A percentile compares a stretch with the other conserved stretches of the same genome.
phyloP scores from a whole-genome alignment of 306 rosid species.

The Sindora glabra region DNA sequence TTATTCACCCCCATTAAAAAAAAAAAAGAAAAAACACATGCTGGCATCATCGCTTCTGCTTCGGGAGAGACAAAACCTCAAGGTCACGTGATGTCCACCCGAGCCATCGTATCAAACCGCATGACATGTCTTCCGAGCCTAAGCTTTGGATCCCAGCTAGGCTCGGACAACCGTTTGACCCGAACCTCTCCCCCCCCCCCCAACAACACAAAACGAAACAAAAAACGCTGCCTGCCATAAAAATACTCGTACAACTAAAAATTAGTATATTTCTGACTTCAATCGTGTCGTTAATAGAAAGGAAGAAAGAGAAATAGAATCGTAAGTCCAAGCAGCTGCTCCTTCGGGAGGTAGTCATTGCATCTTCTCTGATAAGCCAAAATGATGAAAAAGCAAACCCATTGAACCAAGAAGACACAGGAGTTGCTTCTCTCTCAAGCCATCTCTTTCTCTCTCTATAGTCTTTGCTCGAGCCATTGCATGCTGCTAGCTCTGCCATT shows the following conservation, averaged over 20 bases:
- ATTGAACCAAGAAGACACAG: conserved; percentile 18
- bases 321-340: too few relatives aligned
- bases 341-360: neutral
- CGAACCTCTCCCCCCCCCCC: conserved; percentile 41
- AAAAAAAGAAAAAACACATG: too few relatives aligned
- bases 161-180: conserved; percentile 97
- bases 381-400: conserved; percentile 17
- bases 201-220: conserved; percentile 36
- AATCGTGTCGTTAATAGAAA: too few relatives aligned
- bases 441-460: conserved; percentile 1
- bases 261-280: neutral
- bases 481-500: conserved; percentile 35
- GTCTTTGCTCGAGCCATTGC: conserved; percentile 2
- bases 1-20: too few relatives aligned
- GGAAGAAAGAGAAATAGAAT: too few relatives aligned
- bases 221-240: neutral
- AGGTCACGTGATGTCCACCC: conserved; percentile 34
- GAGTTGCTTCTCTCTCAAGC: conserved; percentile 67
- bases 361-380: conserved; percentile 73
- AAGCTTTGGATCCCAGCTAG: conserved; percentile 35
- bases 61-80: neutral
- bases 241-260: neutral
- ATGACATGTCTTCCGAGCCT: conserved; percentile 38
- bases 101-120: too few relatives aligned
- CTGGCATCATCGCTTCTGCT: neutral